phyloP scores from a whole-genome alignment of 306 rosid genomes.

The Acacia confusa region DNA sequence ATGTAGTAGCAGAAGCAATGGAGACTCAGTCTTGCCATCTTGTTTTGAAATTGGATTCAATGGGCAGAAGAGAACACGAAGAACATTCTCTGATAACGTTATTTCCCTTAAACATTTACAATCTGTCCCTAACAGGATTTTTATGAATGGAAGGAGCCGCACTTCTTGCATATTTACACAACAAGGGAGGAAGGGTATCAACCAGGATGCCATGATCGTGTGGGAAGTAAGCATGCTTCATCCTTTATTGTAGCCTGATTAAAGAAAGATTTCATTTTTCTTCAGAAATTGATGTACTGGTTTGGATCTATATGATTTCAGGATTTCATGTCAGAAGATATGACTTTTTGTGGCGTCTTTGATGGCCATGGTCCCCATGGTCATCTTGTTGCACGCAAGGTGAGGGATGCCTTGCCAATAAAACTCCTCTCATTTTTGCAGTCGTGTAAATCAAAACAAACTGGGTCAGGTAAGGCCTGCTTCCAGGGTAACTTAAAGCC shows the following conservation, averaged over 20 bases:
- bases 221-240: slow-evolving; percentile 85
- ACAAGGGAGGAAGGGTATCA: slow-evolving; percentile 93
- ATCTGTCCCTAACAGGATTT: slow-evolving; percentile 70
- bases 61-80: slow-evolving; percentile 58
- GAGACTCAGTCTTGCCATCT: slow-evolving; percentile 46
- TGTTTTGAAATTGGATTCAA: slow-evolving; percentile 49
- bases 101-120: slow-evolving; percentile 52
- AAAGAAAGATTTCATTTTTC: slow-evolving; percentile 2
- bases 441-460: slow-evolving; percentile 59
- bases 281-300: slow-evolving; percentile 24
- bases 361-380: slow-evolving; percentile 98
- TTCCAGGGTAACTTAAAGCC: slow-evolving; percentile 50
- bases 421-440: slow-evolving; percentile 73
- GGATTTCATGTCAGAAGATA: slow-evolving; percentile 91
- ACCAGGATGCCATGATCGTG: slow-evolving; percentile 98
- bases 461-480: slow-evolving; percentile 51
- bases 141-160: slow-evolving; percentile 70
- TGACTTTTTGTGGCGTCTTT: slow-evolving; percentile 83
- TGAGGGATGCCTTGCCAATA: slow-evolving; percentile 76
- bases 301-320: slow-evolving; percentile 40
- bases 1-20: slow-evolving; percentile 63
- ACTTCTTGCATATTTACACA: slow-evolving; percentile 88
- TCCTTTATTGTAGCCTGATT: neutral
- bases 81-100: slow-evolving; percentile 60
- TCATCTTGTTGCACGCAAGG: slow-evolving; percentile 91